phyloP scores from a whole-genome alignment of 345 rosid genomes.

The Citrus reticulata region DNA sequence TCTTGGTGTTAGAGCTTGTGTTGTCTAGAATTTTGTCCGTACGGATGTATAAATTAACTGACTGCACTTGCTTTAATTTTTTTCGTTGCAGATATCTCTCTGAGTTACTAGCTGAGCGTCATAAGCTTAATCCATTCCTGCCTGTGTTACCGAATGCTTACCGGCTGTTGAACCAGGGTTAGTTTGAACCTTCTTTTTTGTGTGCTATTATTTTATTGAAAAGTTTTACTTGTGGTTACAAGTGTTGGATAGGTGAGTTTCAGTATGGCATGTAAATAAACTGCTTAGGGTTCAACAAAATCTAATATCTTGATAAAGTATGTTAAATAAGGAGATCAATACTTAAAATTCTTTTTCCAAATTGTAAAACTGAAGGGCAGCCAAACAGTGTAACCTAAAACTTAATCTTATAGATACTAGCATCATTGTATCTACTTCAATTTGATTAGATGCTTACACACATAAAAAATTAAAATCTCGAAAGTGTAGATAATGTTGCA shows the following conservation, averaged over 20 bases:
- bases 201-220: background rate
- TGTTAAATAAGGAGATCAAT: background rate
- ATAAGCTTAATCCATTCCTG: slow-evolving; percentile 65
- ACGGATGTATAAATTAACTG: background rate
- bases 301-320: background rate
- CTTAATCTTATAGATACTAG: background rate
- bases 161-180: slow-evolving; percentile 77
- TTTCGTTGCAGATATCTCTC: slow-evolving; percentile 59
- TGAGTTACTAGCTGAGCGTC: slow-evolving; percentile 72
- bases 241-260: background rate
- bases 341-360: background rate
- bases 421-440: background rate
- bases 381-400: background rate
- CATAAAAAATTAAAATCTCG: background rate
- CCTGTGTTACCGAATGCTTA: slow-evolving; percentile 59
- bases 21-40: background rate
- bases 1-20: background rate
- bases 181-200: slow-evolving; percentile 18
- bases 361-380: background rate
- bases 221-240: background rate
- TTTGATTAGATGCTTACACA: background rate
- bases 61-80: slow-evolving; percentile 4
- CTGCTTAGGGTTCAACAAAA: background rate
- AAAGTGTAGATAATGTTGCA: background rate
- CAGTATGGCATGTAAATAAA: background rate